Evolutionary conservation across 2,329 filamentous ascomycete species (phyloP), one percentile per base, ranked within the genome.

Genomic region (Aureobasidium namibiae): DNA sequence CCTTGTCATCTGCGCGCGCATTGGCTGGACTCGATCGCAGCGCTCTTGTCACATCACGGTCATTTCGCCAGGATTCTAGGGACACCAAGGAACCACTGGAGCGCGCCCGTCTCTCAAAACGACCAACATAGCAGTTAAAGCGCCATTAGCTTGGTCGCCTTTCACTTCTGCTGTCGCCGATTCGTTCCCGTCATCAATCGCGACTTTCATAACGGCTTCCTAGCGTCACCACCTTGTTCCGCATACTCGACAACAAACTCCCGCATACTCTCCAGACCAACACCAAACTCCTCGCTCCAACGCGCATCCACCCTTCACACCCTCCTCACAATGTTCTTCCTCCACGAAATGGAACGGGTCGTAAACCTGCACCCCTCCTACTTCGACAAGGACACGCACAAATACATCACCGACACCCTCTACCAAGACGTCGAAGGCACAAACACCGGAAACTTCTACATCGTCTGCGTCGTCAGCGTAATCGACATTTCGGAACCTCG

Each of bases 381-480:
- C 78, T 97, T 99, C 72, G 92, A 92, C 61, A 87, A 90, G 63
- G 90, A 94, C 71, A 95, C 96, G 80, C 87, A 92, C 68, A 88
- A 95, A 66, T 86, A 95, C 67, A 89, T 99, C 41, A 92, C 89
- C 54, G 87, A 88, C 66, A 91, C 92, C 74, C 84, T 99, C 29
- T 82, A 96, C 64, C 87, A 89, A 70, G 92, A 97, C 71, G 90
- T 96, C 63, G 94, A 99, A 76, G 94, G 94, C 24, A 92, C 89
- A 42, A 96, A 92, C 74, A 94, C 91, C 3, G 94, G 94, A 61
- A 90, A 90, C 72, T 96, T 95, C 79, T 97, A 94, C 75, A 95
- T 99, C 70, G 94, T 99, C 67, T 94, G 91, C 70, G 95, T 99
- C 69, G 92, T 99, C 84, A 92, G 96, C 74, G 89, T 92, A 50